These are phyloP conservation scores for Pelargonium exstipulatum DNA, from an alignment of 441 rosid genomes.

Conservation along the genomic window DNA sequence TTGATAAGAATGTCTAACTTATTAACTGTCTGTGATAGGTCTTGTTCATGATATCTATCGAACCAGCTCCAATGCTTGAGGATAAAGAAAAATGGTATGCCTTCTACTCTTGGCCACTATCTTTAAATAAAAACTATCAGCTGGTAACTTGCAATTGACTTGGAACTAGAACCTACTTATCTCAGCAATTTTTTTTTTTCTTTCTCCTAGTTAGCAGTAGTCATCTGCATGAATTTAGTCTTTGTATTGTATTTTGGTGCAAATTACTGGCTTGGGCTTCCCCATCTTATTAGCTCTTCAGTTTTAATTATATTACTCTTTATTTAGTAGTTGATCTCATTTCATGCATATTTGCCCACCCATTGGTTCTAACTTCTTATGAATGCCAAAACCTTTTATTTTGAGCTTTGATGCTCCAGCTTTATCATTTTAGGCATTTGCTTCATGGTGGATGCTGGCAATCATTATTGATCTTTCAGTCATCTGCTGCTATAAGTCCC, in stretches of 20 bases:
- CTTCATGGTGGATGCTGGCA: no score
- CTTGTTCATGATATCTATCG: slow-evolving; percentile 92
- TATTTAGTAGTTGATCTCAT: not conserved
- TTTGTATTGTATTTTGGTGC: not conserved
- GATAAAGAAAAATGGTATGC: slow-evolving; percentile 99
- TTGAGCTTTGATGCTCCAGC: not conserved
- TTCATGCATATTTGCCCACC: not conserved
- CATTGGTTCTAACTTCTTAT: not conserved
- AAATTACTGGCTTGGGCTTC: not conserved
- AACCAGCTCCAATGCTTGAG: slow-evolving; percentile 99
- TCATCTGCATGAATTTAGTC: not conserved
- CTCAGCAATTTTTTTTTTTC: not conserved
- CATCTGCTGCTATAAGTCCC: no score
- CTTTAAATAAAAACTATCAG: slow-evolving; percentile 9
- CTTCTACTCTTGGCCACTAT: slow-evolving; percentile 23
- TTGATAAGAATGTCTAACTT: slow-evolving; percentile 18
- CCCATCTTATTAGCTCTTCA: not conserved
- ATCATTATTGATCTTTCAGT: no score
- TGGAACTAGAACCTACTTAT: slow-evolving; percentile 5
- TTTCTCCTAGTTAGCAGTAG: slow-evolving; percentile 2
- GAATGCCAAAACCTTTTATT: not conserved
- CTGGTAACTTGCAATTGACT: slow-evolving; percentile 11
- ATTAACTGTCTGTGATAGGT: slow-evolving; percentile 52
- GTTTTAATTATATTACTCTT: not conserved
- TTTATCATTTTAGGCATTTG: no score